Evolutionary conservation across 345 rosid species (phyloP).

Genomic region (Lumnitzera littorea): DNA sequence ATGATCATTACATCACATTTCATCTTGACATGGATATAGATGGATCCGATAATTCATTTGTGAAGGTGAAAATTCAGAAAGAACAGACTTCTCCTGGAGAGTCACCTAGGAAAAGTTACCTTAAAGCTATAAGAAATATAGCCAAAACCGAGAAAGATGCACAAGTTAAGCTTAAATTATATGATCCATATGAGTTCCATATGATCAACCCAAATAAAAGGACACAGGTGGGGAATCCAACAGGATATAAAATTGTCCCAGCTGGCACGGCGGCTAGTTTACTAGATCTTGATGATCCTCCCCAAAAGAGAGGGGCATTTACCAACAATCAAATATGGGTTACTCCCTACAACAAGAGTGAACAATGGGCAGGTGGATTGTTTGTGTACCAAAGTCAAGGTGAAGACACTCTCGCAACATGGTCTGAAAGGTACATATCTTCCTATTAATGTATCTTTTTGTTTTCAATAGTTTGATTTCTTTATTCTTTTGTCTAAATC

Average conservation of each 20-base stretch:
- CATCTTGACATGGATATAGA: slow-evolving; percentile 82
- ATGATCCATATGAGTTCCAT: slow-evolving; percentile 78
- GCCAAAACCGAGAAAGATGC: slow-evolving; percentile 87
- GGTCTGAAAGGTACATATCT: slow-evolving; percentile 69
- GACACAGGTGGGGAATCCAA: slow-evolving; percentile 67
- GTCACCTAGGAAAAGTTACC: slow-evolving; percentile 67
- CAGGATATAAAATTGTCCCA: slow-evolving; percentile 71
- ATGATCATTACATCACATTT: slow-evolving; percentile 75
- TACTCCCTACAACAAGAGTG: slow-evolving; percentile 65
- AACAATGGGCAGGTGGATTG: slow-evolving; percentile 95
- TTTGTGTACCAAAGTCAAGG: slow-evolving; percentile 86
- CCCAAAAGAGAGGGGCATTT: slow-evolving; percentile 79
- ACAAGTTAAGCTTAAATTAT: slow-evolving; percentile 56
- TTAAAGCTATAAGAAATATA: slow-evolving; percentile 49
- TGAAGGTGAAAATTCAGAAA: slow-evolving; percentile 51
- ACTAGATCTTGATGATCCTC: slow-evolving; percentile 71
- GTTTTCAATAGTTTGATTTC: no score
- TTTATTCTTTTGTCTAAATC: no score
- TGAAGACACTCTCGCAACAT: slow-evolving; percentile 75
- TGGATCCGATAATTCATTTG: slow-evolving; percentile 64
- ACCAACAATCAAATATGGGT: slow-evolving; percentile 96
- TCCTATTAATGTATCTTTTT: no score
- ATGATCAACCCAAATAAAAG: slow-evolving; percentile 53
- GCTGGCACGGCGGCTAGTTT: slow-evolving; percentile 71
- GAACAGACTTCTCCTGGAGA: slow-evolving; percentile 47